phyloP scores from a whole-genome alignment of 352 stramenopile species.

The Globisporangium spinosum region DNA sequence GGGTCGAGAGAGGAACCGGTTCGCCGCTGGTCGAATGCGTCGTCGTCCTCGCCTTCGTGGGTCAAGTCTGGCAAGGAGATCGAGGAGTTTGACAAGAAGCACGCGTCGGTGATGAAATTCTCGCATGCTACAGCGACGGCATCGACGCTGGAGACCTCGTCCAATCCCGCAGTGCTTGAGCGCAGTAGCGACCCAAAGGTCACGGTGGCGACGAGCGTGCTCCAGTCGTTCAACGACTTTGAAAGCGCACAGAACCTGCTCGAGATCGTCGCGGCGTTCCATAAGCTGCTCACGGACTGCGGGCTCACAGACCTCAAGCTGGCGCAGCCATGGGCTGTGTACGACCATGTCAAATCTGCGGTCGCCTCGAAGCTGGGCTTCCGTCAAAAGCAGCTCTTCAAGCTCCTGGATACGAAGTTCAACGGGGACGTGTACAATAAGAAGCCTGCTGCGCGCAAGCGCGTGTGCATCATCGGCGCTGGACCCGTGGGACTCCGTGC shows the following conservation, averaged over 20 bases:
- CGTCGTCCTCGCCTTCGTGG: constrained; percentile 28
- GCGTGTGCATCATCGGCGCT: constrained; percentile 71
- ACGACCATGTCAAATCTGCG: constrained; percentile 59
- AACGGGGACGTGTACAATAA: constrained; percentile 48
- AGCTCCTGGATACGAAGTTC: constrained; percentile 58
- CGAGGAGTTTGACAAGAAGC: constrained; percentile 31
- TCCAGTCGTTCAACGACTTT: constrained; percentile 63
- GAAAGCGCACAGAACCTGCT: constrained; percentile 60
- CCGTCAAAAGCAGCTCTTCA: constrained; percentile 76
- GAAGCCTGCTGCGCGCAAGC: constrained; percentile 60
- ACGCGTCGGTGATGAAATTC: constrained; percentile 9
- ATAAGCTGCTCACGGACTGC: constrained; percentile 49
- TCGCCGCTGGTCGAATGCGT: constrained; percentile 38
- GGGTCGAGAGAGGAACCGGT: constrained; percentile 29
- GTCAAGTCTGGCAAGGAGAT: constrained; percentile 35
- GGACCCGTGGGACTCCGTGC: constrained; percentile 71
- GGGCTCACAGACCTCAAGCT: constrained; percentile 50
- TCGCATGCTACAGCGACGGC: background rate
- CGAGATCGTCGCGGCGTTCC: constrained; percentile 52
- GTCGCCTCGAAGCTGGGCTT: constrained; percentile 62
- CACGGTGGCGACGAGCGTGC: constrained; percentile 32
- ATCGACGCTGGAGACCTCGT: background rate
- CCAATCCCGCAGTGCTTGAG: constrained; percentile 26
- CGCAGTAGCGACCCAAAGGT: constrained; percentile 25
- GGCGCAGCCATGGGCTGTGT: constrained; percentile 51